Conservation (phyloP, 2,329 filamentous ascomycete genomes). For the Diaporthe australafricana region DNA sequence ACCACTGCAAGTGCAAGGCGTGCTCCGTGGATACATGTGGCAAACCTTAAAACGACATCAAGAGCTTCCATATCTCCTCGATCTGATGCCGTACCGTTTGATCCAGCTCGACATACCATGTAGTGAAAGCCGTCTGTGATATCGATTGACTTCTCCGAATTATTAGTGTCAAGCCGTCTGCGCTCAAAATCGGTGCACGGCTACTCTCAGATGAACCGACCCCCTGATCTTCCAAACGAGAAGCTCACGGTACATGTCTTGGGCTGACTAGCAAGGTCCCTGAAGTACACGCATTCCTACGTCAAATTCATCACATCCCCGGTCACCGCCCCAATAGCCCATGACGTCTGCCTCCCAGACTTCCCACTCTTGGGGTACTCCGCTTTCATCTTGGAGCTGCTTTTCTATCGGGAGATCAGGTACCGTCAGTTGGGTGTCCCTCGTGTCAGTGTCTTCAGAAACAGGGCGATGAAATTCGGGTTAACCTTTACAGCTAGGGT, state of each 20-base stretch:
- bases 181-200: background rate
- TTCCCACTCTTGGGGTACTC: too few species aligned
- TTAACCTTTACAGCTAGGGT: background rate
- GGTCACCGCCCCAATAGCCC: too few species aligned
- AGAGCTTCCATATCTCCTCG: background rate
- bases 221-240: background rate
- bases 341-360: slow-evolving; percentile 9
- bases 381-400: background rate
- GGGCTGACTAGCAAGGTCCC: background rate
- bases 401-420: background rate
- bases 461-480: background rate
- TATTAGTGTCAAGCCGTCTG: background rate
- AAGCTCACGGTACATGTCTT: background rate
- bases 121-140: too few species aligned
- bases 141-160: background rate
- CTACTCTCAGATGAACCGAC: background rate
- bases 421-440: background rate
- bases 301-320: background rate
- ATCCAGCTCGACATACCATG: background rate
- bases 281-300: background rate
- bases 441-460: background rate
- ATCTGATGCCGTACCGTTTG: background rate
- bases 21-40: background rate
- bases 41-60: background rate
- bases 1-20: too few species aligned